Conservation (phyloP, 371 early-diverging fungal species). For the Nematocida ausubeli region DNA sequence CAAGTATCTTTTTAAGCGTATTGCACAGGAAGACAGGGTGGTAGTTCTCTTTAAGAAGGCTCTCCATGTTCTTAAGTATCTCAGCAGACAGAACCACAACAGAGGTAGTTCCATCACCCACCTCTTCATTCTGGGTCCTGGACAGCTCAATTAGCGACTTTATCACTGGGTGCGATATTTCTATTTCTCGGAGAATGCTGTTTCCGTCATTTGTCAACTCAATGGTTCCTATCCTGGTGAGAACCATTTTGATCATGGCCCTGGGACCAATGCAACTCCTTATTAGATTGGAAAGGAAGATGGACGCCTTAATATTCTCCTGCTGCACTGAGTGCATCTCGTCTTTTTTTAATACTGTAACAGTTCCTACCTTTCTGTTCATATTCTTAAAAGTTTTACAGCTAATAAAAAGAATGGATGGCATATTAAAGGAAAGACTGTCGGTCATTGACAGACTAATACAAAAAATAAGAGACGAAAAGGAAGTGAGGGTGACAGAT, state of each 20-base stretch:
- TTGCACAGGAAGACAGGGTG: constrained; percentile 94
- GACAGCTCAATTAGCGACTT: constrained; percentile 97
- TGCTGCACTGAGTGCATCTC: constrained; percentile 50
- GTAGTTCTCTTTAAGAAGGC: constrained; percentile 77
- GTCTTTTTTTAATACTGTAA: constrained; percentile 59
- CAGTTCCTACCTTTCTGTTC: constrained; percentile 51
- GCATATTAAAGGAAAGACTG: constrained; percentile 63
- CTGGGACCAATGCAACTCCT: constrained; percentile 96
- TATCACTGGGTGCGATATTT: constrained; percentile 97
- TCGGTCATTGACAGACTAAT: constrained; percentile 62
- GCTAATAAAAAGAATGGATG: constrained; percentile 55
- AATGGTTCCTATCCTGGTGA: constrained; percentile 98
- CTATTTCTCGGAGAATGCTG: constrained; percentile 95
- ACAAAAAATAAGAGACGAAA: constrained; percentile 58
- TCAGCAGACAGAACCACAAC: constrained; percentile 80
- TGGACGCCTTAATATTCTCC: constrained; percentile 62
- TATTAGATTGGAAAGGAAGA: constrained; percentile 72
- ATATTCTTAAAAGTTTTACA: constrained; percentile 17
- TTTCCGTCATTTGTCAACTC: constrained; percentile 99
- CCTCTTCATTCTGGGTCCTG: constrained; percentile 99
- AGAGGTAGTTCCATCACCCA: constrained; percentile 98
- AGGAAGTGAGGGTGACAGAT: constrained; percentile 58
- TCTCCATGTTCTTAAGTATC: constrained; percentile 60
- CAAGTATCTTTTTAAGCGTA: constrained; percentile 70
- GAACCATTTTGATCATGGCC: constrained; percentile 98